Conservation (phyloP, 305 asterid species). For the Striga hermonthica region DNA sequence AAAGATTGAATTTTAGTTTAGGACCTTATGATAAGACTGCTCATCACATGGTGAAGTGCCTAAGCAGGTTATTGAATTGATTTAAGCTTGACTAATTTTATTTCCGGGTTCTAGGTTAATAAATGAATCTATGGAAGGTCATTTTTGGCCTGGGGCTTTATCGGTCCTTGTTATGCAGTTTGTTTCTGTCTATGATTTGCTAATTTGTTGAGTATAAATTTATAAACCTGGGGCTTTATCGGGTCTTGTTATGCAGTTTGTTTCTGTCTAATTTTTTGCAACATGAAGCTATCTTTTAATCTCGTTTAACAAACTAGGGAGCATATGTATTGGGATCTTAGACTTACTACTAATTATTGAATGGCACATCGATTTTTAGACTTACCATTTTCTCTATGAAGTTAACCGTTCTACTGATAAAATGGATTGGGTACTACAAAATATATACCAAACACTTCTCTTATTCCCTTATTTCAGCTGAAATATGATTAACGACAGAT, state of each 20-base stretch:
- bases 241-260: background rate
- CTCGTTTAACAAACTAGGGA: background rate
- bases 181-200: background rate
- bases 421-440: too few species aligned
- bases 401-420: too few species aligned
- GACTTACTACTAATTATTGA: too few species aligned
- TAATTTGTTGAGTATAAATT: background rate
- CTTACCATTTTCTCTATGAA: too few species aligned
- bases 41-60: constrained; percentile 9
- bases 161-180: background rate
- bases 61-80: constrained; percentile 1
- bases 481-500: background rate
- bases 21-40: background rate
- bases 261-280: background rate
- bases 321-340: background rate
- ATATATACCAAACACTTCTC: too few species aligned
- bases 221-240: background rate
- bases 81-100: constrained; percentile 36
- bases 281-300: background rate
- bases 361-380: too few species aligned
- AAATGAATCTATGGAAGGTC: background rate
- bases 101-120: background rate
- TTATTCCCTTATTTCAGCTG: too few species aligned
- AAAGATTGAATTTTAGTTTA: background rate
- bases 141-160: too few species aligned